Evolutionary conservation across 345 rosid genomes (phyloP).

Genomic region (Conringia planisiliqua): DNA sequence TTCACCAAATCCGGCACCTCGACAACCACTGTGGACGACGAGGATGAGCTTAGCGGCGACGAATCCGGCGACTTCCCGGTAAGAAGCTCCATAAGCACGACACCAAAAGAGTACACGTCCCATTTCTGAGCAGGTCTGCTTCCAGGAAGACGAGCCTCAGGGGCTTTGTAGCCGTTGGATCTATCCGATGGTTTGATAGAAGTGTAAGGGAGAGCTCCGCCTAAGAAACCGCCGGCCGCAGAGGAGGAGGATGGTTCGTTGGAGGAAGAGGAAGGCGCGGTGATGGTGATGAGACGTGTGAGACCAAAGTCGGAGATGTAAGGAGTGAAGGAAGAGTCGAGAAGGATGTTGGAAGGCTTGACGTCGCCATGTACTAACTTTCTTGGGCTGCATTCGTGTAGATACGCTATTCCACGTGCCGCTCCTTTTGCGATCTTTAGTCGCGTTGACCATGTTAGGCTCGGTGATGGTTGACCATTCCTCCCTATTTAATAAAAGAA

Average conservation of each 20-base stretch:
- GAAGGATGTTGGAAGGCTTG: slow-evolving; percentile 90
- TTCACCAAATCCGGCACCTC: slow-evolving; percentile 79
- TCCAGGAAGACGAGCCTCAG: slow-evolving; percentile 70
- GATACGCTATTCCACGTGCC: slow-evolving; percentile 91
- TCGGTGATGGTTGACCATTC: slow-evolving; percentile 71
- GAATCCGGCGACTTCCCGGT: slow-evolving; percentile 94
- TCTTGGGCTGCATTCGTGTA: slow-evolving; percentile 96
- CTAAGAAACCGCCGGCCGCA: slow-evolving; percentile 67
- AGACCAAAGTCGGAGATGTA: slow-evolving; percentile 87
- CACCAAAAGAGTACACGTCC: slow-evolving; percentile 87
- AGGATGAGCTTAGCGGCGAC: slow-evolving; percentile 55
- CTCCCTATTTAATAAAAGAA: slow-evolving; percentile 43
- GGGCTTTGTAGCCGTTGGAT: slow-evolving; percentile 70
- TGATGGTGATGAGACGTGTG: slow-evolving; percentile 68
- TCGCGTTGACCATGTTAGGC: slow-evolving; percentile 84
- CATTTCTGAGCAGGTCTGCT: slow-evolving; percentile 74
- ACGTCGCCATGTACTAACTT: slow-evolving; percentile 88
- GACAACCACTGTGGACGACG: slow-evolving; percentile 53
- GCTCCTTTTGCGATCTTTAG: slow-evolving; percentile 80
- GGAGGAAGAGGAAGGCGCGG: slow-evolving; percentile 44
- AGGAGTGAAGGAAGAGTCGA: slow-evolving; percentile 73
- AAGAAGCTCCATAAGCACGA: slow-evolving; percentile 73
- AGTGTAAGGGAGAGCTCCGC: slow-evolving; percentile 75
- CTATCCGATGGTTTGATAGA: slow-evolving; percentile 51
- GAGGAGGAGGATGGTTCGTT: slow-evolving; percentile 29